Evolutionary conservation across 495 filamentous ascomycete genomes (phyloP).

Genomic region (Penicillium malachiteum): DNA sequence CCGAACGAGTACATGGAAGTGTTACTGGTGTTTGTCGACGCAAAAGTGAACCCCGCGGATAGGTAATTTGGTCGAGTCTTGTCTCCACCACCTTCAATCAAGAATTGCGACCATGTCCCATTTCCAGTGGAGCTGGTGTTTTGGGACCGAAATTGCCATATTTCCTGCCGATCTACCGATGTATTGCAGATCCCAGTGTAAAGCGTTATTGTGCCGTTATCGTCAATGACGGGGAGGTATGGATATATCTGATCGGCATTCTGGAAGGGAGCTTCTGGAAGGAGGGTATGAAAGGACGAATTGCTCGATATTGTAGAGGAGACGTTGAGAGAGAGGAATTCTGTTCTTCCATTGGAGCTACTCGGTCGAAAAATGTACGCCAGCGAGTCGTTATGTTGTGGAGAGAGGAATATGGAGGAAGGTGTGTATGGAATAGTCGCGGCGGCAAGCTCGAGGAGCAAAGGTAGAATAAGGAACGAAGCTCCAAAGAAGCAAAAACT

Average conservation of each 20-base stretch:
- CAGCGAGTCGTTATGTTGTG: constrained; percentile 45
- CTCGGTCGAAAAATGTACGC: constrained; percentile 62
- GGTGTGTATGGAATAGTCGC: constrained; percentile 70
- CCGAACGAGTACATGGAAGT: constrained; percentile 72
- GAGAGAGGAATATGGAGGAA: constrained; percentile 61
- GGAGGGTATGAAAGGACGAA: constrained; percentile 55
- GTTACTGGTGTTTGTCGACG: constrained; percentile 50
- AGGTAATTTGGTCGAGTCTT: constrained; percentile 61
- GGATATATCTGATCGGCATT: constrained; percentile 39
- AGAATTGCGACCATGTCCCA: constrained; percentile 54
- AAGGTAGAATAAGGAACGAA: constrained; percentile 20
- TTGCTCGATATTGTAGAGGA: constrained; percentile 52
- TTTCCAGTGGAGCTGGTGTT: constrained; percentile 40
- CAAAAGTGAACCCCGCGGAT: constrained; percentile 65
- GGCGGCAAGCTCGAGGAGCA: constrained; percentile 12
- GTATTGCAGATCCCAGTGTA: constrained; percentile 66
- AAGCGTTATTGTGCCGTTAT: constrained; percentile 64
- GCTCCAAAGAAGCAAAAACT: constrained; percentile 13
- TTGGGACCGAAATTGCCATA: constrained; percentile 57
- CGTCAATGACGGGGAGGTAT: constrained; percentile 63
- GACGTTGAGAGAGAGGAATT: constrained; percentile 64
- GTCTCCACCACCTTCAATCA: constrained; percentile 27
- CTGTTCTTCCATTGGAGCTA: constrained; percentile 38
- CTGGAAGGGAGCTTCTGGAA: constrained; percentile 66
- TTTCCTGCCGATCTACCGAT: constrained; percentile 33